Conservation (phyloP, 1,284 basidiomycete genomes). For the Fomes fomentarius region DNA sequence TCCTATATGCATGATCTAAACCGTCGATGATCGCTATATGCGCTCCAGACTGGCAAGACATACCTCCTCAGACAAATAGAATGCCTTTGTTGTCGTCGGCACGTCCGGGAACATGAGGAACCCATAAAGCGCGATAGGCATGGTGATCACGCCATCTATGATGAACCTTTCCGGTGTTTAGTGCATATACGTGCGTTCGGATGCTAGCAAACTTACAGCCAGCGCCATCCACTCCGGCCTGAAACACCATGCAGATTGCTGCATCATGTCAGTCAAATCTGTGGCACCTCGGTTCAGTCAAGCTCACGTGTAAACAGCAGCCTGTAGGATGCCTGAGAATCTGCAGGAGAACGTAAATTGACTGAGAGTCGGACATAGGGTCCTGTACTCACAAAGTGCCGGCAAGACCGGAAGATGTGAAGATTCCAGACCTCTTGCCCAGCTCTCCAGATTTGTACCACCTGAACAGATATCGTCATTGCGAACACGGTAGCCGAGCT, state of each 20-base stretch:
- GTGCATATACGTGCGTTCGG: background rate
- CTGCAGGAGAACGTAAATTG: conserved; percentile 34
- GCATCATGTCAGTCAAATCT: background rate
- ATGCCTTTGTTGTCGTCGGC: conserved; percentile 65
- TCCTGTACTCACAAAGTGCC: conserved; percentile 56
- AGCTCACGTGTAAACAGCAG: conserved; percentile 58
- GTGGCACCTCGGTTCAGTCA: background rate
- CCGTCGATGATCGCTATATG: background rate
- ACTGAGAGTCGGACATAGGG: background rate
- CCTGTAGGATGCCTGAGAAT: conserved; percentile 76
- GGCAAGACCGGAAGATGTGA: conserved; percentile 66
- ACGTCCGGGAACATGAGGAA: conserved; percentile 76
- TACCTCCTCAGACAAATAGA: conserved; percentile 66
- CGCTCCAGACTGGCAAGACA: conserved; percentile 12
- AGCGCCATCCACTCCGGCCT: conserved; percentile 71
- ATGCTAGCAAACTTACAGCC: conserved; percentile 53
- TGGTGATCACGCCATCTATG: conserved; percentile 73
- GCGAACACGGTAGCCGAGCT: background rate
- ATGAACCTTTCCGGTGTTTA: conserved; percentile 52
- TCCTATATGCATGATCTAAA: conserved; percentile 44
- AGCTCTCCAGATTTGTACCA: conserved; percentile 75
- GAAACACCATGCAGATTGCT: conserved; percentile 62
- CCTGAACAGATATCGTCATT: conserved; percentile 23
- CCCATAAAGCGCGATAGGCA: conserved; percentile 75
- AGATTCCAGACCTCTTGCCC: conserved; percentile 73